Evolutionary conservation across 208 protist species (phyloP).

Genomic region (Spongospora subterranea): DNA sequence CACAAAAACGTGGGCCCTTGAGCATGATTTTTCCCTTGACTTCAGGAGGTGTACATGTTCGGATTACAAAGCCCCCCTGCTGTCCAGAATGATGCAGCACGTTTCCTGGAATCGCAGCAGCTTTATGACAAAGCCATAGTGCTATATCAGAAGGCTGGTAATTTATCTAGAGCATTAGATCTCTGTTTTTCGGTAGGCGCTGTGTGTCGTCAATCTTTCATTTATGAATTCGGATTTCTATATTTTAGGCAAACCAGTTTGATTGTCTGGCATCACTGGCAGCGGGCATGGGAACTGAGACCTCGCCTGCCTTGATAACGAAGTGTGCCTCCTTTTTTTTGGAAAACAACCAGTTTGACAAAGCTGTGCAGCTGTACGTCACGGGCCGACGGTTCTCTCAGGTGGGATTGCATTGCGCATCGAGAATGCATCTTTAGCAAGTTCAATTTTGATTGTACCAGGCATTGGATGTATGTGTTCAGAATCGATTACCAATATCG

Average conservation of each 20-base stretch:
- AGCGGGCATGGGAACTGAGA: constrained; percentile 76
- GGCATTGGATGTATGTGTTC: constrained; percentile 65
- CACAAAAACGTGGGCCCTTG: background rate
- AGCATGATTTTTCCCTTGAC: constrained; percentile 67
- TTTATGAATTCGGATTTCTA: no score
- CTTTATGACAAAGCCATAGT: constrained; percentile 86
- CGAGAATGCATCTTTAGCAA: background rate
- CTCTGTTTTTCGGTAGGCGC: background rate
- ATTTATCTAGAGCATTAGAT: constrained; percentile 65
- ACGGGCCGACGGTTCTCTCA: constrained; percentile 13
- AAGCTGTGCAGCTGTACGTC: constrained; percentile 66
- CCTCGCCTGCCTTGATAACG: constrained; percentile 22
- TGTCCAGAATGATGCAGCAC: constrained; percentile 85
- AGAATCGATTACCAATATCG: constrained; percentile 66
- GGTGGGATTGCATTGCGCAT: background rate
- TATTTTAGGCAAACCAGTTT: constrained; percentile 87
- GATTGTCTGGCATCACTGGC: constrained; percentile 89
- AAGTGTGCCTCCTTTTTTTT: constrained; percentile 65
- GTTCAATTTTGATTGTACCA: background rate
- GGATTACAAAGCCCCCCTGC: constrained; percentile 77
- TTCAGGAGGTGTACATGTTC: constrained; percentile 78
- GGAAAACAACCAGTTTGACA: constrained; percentile 64
- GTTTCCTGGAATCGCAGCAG: constrained; percentile 83
- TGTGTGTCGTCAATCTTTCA: no score
- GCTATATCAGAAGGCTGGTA: constrained; percentile 90